Base-by-base conservation (phyloP, 163 green algal genomes). In the Scenedesmus sp. region DNA sequence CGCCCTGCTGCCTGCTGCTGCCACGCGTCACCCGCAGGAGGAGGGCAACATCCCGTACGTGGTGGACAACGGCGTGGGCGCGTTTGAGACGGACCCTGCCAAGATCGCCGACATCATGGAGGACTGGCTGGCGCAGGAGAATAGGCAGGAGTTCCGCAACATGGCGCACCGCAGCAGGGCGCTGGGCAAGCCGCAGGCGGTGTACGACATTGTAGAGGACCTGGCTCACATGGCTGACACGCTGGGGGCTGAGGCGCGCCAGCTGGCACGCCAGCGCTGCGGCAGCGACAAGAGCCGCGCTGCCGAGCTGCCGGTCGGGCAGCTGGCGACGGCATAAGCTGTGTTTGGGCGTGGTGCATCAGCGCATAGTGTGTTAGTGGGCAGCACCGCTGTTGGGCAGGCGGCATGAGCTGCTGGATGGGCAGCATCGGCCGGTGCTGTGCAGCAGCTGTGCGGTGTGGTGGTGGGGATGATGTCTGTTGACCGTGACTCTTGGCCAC, bases 41-140 rank as follows among this genome's bases (percentile, higher is more conserved):
- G 95, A 97, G 87, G 98, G 97, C 86, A 99, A 99, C 94, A 98
- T 99, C 80, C 96, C 97, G 0, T 99, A 97, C 92, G 98, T 99
- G 33, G 83, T 98, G 12, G 96, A 99, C 37, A 99, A 99, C 92
- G 92, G 94, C 53, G 97, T 98, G 44, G 94, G 96, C 40, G 91
- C 96, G 0, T 99, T 98, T 94, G 97, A 98, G 90, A 95, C 93
- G 40, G 91, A 97, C 44, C 98, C 98, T 1, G 85, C 89, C 33
- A 94, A 95, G 53, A 98, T 99, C n/a, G 98, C 97, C 3, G 51
- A 91, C 42, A 97, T 97, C 87, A 94, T 99, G 37, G 61, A 83
- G 24, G 68, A 91, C 12, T 99, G 98, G 98, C 95, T 99, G 35
- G 73, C 81, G 1, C 82, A 91, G 22, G 90, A 86, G 30, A 85